Percentiles rank a stretch among this genome's conserved stretches.
These are phyloP conservation scores for Aspergillus incahuasiensis DNA, from an alignment of 495 filamentous ascomycete species.

Conservation along the genomic window DNA sequence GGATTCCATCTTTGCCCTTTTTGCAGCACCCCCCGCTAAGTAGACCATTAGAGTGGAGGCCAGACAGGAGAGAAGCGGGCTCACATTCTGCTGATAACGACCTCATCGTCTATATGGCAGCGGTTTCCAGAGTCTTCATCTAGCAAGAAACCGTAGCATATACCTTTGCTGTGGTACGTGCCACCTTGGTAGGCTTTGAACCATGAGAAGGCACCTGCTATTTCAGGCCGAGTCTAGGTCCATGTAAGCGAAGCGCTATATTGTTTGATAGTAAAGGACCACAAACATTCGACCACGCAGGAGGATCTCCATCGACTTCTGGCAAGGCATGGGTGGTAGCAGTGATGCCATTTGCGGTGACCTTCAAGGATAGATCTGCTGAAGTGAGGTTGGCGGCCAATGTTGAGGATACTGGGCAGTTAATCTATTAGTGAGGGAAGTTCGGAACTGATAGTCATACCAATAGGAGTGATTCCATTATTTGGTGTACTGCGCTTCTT, in stretches of 20 bases:
- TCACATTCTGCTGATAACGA: conserved; percentile 65
- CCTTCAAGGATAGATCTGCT: not conserved
- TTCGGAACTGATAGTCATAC: too few species aligned
- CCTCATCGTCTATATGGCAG: conserved; percentile 57
- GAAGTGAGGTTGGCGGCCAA: not conserved
- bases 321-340: not conserved
- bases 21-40: conserved; percentile 50
- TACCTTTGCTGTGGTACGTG: conserved; percentile 41
- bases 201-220: conserved; percentile 66
- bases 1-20: conserved; percentile 36
- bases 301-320: conserved; percentile 38
- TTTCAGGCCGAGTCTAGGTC: conserved; percentile 46
- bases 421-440: not conserved
- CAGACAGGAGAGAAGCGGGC: conserved; percentile 19
- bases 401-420: not conserved
- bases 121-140: conserved; percentile 52
- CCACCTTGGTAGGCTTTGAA: conserved; percentile 61
- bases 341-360: not conserved
- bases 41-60: conserved; percentile 14
- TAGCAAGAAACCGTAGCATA: conserved; percentile 56
- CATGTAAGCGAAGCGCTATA: conserved; percentile 8
- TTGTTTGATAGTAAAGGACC: too few species aligned
- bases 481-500: not conserved
- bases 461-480: too few species aligned
- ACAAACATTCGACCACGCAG: conserved; percentile 53